A percentile compares a stretch with the other conserved stretches of the same genome.
phyloP scores from a whole-genome alignment of 2,329 filamentous ascomycete species.

The Epichloe uncinata region DNA sequence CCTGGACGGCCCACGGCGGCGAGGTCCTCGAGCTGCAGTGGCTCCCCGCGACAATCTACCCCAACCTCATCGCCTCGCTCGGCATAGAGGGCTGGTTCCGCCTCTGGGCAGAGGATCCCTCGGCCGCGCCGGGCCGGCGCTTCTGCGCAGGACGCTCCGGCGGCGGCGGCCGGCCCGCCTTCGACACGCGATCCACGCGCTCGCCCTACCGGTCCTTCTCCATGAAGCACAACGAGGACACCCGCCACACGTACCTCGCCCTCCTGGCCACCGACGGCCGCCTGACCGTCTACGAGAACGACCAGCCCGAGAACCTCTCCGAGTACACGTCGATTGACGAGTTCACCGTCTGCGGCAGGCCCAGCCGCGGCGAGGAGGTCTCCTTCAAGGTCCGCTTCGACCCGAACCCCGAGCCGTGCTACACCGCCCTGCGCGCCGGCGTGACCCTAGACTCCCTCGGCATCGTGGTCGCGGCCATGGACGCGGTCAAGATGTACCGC shows the following conservation, averaged over 20 bases:
- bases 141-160: slow-evolving; percentile 53
- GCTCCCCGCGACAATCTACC: slow-evolving; percentile 82
- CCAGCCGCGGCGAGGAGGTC: slow-evolving; percentile 70
- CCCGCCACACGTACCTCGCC: slow-evolving; percentile 70
- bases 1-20: slow-evolving; percentile 79
- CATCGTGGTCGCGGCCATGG: slow-evolving; percentile 77
- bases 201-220: slow-evolving; percentile 66
- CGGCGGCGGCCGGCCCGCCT: slow-evolving; percentile 34
- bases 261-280: slow-evolving; percentile 73
- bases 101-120: slow-evolving; percentile 84
- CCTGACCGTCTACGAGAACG: slow-evolving; percentile 71
- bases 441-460: slow-evolving; percentile 66
- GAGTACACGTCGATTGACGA: slow-evolving; percentile 67
- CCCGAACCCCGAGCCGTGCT: slow-evolving; percentile 71
- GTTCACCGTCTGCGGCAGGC: slow-evolving; percentile 58
- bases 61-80: slow-evolving; percentile 72
- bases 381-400: slow-evolving; percentile 81
- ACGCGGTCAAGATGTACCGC: slow-evolving; percentile 69
- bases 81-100: slow-evolving; percentile 83
- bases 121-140: slow-evolving; percentile 63
- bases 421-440: slow-evolving; percentile 64
- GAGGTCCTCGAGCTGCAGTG: slow-evolving; percentile 91
- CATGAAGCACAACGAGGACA: slow-evolving; percentile 69
- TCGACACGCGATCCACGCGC: slow-evolving; percentile 43
- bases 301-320: slow-evolving; percentile 66